phyloP scores from a whole-genome alignment of 805 yeast species.

The Wickerhamomyces mucosus region DNA sequence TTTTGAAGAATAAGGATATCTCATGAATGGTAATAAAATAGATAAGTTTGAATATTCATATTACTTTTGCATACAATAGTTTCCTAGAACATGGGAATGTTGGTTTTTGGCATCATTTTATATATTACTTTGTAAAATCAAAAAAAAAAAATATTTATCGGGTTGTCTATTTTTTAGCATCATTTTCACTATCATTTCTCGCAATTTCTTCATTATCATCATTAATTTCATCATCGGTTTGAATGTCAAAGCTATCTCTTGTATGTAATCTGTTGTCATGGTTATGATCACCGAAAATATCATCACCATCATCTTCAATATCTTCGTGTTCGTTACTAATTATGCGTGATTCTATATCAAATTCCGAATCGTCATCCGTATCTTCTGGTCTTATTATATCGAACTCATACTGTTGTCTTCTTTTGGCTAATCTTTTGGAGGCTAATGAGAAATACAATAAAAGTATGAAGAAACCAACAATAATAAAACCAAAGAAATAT shows the following conservation, averaged over 20 bases:
- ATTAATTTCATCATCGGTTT: conserved; percentile 13
- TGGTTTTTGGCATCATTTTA: too few relatives aligned
- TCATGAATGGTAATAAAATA: too few relatives aligned
- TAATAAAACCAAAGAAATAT: conserved; percentile 49
- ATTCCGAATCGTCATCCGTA: conserved; percentile 60
- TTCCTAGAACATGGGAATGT: too few relatives aligned
- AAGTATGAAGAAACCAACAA: conserved; percentile 44
- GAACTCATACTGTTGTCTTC: conserved; percentile 26
- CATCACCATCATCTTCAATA: background rate
- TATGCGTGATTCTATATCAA: conserved; percentile 68
- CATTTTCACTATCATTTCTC: background rate
- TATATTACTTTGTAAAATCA: too few relatives aligned
- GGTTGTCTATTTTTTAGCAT: background rate
- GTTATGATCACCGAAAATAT: background rate
- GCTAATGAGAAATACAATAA: conserved; percentile 30
- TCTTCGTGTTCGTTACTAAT: conserved; percentile 5
- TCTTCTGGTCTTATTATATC: conserved; percentile 34
- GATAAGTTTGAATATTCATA: too few relatives aligned
- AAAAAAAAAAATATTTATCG: too few relatives aligned
- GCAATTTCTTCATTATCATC: conserved; percentile 1
- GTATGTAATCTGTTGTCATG: conserved; percentile 4
- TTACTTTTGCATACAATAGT: too few relatives aligned
- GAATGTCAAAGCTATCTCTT: conserved; percentile 16
- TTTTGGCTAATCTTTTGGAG: conserved; percentile 32
- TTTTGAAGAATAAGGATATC: conserved; percentile 6